phyloP scores from a whole-genome alignment of 345 rosid species.

The Boechera divaricarpa region DNA sequence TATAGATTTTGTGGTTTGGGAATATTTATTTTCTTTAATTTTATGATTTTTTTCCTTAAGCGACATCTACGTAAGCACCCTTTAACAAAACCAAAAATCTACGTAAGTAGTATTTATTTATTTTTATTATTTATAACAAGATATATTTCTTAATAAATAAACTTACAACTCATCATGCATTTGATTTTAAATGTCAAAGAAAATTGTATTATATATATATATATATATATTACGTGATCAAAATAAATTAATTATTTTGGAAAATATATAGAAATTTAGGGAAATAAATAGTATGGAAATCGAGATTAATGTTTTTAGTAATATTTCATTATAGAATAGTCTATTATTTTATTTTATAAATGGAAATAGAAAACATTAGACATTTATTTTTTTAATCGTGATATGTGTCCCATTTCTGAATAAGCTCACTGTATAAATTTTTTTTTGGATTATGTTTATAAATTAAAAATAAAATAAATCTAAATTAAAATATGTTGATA shows the following conservation, averaged over 20 bases:
- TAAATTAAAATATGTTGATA: too few relatives aligned
- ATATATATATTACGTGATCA: background rate
- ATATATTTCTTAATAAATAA: background rate
- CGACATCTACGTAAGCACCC: background rate
- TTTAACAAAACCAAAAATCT: too few relatives aligned
- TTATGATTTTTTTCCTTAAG: slow-evolving; percentile 2
- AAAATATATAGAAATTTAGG: background rate
- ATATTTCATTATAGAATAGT: too few relatives aligned
- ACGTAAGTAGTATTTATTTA: background rate
- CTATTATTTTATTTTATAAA: too few relatives aligned
- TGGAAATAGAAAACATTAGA: too few relatives aligned
- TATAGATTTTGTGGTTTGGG: background rate
- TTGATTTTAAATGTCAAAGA: too few relatives aligned
- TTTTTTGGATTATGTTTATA: background rate
- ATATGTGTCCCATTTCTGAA: too few relatives aligned
- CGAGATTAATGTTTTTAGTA: background rate
- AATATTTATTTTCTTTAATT: background rate
- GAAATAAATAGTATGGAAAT: background rate
- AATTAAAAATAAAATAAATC: too few relatives aligned
- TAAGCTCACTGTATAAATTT: too few relatives aligned
- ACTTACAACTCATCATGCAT: background rate
- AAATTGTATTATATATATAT: too few relatives aligned
- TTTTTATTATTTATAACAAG: background rate
- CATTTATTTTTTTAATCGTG: too few relatives aligned
- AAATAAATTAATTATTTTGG: background rate